Conservation (phyloP, 495 filamentous ascomycete species). For the Tuber umbilicatum region DNA sequence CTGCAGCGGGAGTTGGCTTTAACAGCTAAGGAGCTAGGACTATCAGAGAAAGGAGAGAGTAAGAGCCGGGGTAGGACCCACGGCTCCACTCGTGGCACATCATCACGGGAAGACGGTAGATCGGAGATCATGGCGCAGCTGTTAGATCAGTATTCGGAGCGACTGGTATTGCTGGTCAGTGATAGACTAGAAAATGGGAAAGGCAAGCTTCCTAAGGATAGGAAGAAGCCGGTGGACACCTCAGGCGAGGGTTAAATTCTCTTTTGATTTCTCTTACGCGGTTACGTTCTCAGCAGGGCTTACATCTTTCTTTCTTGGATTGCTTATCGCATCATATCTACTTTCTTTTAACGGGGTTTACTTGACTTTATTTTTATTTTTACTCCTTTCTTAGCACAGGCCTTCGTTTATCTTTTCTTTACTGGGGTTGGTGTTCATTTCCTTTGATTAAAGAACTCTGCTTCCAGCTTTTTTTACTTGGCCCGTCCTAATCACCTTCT, state of each 20-base stretch:
- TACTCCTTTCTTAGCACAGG: constrained; percentile 11
- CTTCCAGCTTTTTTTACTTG: constrained; percentile 18
- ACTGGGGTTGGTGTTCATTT: constrained; percentile 35
- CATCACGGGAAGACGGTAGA: constrained; percentile 61
- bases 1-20: constrained; percentile 73
- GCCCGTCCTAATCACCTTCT: constrained; percentile 33
- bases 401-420: constrained; percentile 27
- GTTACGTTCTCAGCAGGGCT: not conserved
- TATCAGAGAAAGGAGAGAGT: constrained; percentile 44
- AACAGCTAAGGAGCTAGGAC: constrained; percentile 61
- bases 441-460: constrained; percentile 11
- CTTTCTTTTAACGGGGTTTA: constrained; percentile 37
- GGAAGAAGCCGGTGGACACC: constrained; percentile 35
- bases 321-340: constrained; percentile 24
- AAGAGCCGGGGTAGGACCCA: constrained; percentile 56
- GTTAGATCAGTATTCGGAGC: constrained; percentile 66
- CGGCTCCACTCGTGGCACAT: constrained; percentile 71
- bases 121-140: constrained; percentile 55
- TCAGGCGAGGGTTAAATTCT: constrained; percentile 36
- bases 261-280: constrained; percentile 1
- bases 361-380: constrained; percentile 17
- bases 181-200: constrained; percentile 51
- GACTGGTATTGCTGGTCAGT: constrained; percentile 62
- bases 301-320: constrained; percentile 15
- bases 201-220: constrained; percentile 26